Percentiles rank a stretch among this genome's conserved stretches.
These are phyloP conservation scores for Schizonepeta tenuifolia DNA, from an alignment of 257 asterid genomes.

Conservation along the genomic window DNA sequence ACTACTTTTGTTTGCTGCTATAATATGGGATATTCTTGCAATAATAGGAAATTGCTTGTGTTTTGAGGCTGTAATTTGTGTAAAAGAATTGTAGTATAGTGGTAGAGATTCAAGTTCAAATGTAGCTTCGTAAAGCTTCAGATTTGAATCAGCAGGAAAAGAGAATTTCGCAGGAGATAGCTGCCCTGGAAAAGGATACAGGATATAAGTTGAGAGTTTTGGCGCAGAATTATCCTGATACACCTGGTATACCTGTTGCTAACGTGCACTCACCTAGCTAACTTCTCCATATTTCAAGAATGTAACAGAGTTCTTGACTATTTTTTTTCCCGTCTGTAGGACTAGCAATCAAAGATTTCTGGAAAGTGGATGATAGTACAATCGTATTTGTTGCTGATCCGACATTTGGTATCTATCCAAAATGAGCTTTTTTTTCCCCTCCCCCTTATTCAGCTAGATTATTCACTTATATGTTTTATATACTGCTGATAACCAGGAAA, in stretches of 20 bases:
- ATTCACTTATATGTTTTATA: constrained; percentile 3
- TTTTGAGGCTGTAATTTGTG: background rate
- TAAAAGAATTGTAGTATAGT: background rate
- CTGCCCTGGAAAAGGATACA: constrained; percentile 76
- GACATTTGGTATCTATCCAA: constrained; percentile 64
- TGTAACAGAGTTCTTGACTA: background rate
- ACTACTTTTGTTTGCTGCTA: background rate
- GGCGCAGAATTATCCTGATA: constrained; percentile 96
- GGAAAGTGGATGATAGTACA: constrained; percentile 91
- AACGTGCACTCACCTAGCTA: background rate
- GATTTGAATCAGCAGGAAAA: constrained; percentile 57
- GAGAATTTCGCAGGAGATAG: constrained; percentile 74
- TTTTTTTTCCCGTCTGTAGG: constrained; percentile 48
- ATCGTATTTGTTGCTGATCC: constrained; percentile 96
- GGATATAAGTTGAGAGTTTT: constrained; percentile 85
- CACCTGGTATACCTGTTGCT: constrained; percentile 62
- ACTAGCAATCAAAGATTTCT: constrained; percentile 82
- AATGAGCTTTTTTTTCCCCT: background rate
- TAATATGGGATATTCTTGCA: background rate
- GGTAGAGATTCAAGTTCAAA: background rate
- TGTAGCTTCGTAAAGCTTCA: constrained; percentile 21
- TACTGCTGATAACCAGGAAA: constrained; percentile 57
- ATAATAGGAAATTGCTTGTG: background rate
- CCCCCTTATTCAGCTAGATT: background rate
- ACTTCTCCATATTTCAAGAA: background rate